Evolutionary conservation across 2,329 filamentous ascomycete species (phyloP).

Genomic region (Verticillium isaacii): DNA sequence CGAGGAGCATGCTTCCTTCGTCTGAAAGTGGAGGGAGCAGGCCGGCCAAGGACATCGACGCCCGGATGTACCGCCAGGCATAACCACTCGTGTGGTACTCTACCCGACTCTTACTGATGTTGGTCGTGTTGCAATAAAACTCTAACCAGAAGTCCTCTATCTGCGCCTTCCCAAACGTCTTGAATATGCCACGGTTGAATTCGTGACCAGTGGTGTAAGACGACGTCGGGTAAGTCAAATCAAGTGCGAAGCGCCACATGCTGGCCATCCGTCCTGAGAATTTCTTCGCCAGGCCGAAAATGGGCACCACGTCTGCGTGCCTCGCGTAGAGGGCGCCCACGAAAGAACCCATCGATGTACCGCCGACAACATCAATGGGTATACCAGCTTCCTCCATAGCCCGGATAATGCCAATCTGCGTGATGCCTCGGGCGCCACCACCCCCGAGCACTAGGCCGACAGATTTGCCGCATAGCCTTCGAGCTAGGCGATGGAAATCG

Average conservation of each 20-base stretch:
- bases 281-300: slow-evolving; percentile 95
- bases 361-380: slow-evolving; percentile 90
- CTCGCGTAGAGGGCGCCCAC: slow-evolving; percentile 93
- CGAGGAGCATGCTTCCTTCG: slow-evolving; percentile 92
- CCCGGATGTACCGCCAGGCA: slow-evolving; percentile 93
- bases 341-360: slow-evolving; percentile 94
- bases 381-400: slow-evolving; percentile 95
- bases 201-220: slow-evolving; percentile 98
- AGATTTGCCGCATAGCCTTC: slow-evolving; percentile 87
- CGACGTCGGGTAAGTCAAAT: slow-evolving; percentile 91
- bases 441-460: slow-evolving; percentile 92
- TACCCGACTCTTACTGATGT: slow-evolving; percentile 87
- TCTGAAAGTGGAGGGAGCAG: slow-evolving; percentile 91
- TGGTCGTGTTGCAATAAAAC: slow-evolving; percentile 99
- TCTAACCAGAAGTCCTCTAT: slow-evolving; percentile 99
- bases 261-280: slow-evolving; percentile 98
- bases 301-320: slow-evolving; percentile 93
- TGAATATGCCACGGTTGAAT: slow-evolving; percentile 98
- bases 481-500: slow-evolving; percentile 89
- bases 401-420: slow-evolving; percentile 89
- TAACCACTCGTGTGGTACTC: slow-evolving; percentile 97
- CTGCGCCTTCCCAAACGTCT: slow-evolving; percentile 92
- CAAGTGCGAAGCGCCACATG: slow-evolving; percentile 96
- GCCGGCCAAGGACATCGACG: slow-evolving; percentile 94
- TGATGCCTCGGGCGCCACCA: slow-evolving; percentile 85